A percentile compares a stretch with the other conserved stretches of the same genome.
Conservation (phyloP, 768 basidiomycete species). For the Termitomyces sp. region DNA sequence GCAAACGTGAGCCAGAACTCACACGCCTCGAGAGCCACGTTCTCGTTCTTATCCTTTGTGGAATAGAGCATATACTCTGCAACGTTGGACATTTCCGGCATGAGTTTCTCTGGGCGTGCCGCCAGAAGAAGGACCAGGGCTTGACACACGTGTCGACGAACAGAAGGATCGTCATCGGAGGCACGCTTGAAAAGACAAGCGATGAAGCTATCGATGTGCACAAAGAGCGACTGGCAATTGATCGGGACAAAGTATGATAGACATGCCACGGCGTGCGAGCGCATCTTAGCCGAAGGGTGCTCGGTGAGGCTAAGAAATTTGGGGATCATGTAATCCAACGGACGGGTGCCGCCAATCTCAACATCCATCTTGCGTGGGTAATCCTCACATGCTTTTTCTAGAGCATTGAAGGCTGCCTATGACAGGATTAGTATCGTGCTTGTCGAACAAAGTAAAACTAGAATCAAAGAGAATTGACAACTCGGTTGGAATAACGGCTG, state of each 20-base stretch:
- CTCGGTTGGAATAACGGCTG: neutral
- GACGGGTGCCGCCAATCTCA: conserved; percentile 87
- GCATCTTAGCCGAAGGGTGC: conserved; percentile 83
- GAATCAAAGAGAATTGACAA: neutral
- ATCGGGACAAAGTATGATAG: conserved; percentile 91
- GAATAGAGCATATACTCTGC: conserved; percentile 99
- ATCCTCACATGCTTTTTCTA: conserved; percentile 96
- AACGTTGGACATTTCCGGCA: conserved; percentile 93
- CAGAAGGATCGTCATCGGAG: conserved; percentile 88
- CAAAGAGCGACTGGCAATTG: conserved; percentile 78
- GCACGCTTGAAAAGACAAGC: conserved; percentile 92
- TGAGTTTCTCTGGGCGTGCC: conserved; percentile 90
- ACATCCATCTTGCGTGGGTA: conserved; percentile 94
- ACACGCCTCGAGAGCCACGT: conserved; percentile 95
- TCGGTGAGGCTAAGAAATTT: conserved; percentile 89
- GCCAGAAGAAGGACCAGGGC: conserved; percentile 91
- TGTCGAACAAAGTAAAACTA: conserved; percentile 6
- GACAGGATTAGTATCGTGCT: conserved; percentile 4
- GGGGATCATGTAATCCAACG: conserved; percentile 94
- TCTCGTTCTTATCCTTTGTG: conserved; percentile 95
- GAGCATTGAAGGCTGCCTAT: conserved; percentile 86
- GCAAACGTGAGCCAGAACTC: conserved; percentile 99
- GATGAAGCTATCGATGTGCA: conserved; percentile 92
- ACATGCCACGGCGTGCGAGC: conserved; percentile 89
- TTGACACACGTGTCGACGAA: conserved; percentile 94